A percentile compares a stretch with the other conserved stretches of the same genome.
phyloP scores from a whole-genome alignment of 352 stramenopile genomes.

The Phytopythium vexans region DNA sequence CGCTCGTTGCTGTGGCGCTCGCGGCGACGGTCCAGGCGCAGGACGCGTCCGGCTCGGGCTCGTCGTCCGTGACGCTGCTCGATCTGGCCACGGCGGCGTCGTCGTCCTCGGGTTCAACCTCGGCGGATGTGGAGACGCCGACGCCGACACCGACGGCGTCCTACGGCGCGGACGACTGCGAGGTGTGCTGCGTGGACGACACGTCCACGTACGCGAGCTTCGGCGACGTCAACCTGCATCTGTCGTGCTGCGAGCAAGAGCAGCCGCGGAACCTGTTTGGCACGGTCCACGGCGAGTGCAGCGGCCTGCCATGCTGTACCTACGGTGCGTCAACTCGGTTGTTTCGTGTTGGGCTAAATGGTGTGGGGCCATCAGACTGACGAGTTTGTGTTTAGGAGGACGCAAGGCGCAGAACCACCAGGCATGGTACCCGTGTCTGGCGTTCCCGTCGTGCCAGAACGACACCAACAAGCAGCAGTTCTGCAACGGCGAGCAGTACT shows the following conservation, averaged over 20 bases:
- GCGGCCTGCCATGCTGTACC: conserved; percentile 71
- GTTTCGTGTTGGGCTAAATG: too few relatives aligned
- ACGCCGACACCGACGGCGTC: conserved; percentile 7
- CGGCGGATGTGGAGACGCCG: background rate
- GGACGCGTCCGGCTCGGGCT: conserved; percentile 4
- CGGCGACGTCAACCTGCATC: conserved; percentile 22
- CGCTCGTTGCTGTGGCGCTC: background rate
- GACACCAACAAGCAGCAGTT: conserved; percentile 64
- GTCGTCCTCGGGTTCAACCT: background rate
- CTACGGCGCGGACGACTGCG: conserved; percentile 51
- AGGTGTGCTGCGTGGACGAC: conserved; percentile 39
- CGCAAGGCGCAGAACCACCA: conserved; percentile 64
- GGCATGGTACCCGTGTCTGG: conserved; percentile 79
- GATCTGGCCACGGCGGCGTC: background rate
- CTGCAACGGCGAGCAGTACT: conserved; percentile 44
- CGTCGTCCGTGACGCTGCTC: conserved; percentile 7
- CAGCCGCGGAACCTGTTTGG: conserved; percentile 48
- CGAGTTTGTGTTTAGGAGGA: conserved; percentile 13
- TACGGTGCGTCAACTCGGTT: conserved; percentile 29
- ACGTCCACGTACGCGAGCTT: conserved; percentile 19
- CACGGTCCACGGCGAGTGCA: conserved; percentile 65
- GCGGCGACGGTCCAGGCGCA: background rate
- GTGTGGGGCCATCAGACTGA: background rate
- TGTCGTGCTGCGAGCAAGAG: conserved; percentile 52
- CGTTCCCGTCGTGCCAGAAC: conserved; percentile 73